Evolutionary conservation across 805 yeast species (phyloP).

Genomic region (Suhomyces vadensis): DNA sequence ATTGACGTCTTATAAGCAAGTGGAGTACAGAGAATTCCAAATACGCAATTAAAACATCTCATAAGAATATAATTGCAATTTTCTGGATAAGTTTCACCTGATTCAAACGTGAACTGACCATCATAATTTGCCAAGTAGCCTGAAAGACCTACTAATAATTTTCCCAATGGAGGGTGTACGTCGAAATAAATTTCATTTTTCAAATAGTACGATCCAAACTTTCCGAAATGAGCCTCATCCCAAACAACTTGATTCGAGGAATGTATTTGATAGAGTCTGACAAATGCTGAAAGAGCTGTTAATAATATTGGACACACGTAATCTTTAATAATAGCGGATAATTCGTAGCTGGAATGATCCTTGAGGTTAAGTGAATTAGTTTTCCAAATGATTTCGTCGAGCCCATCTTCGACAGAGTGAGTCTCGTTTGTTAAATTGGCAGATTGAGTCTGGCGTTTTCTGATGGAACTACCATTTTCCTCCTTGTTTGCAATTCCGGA

Average conservation of each 20-base stretch:
- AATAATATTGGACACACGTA: constrained; percentile 10
- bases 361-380: constrained; percentile 13
- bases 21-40: constrained; percentile 67
- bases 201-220: constrained; percentile 78
- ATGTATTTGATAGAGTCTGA: constrained; percentile 62
- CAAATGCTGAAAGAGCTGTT: constrained; percentile 21
- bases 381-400: constrained; percentile 14
- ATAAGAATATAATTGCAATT: constrained; percentile 59
- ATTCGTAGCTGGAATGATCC: constrained; percentile 5
- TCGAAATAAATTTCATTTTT: constrained; percentile 81
- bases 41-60: constrained; percentile 71
- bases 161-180: constrained; percentile 87
- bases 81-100: constrained; percentile 66
- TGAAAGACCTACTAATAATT: constrained; percentile 74
- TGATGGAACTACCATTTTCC: neutral
- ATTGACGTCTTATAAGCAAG: constrained; percentile 55
- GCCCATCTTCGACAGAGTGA: constrained; percentile 4
- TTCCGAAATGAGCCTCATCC: constrained; percentile 92
- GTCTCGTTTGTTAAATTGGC: neutral
- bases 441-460: neutral
- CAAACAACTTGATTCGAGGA: constrained; percentile 65
- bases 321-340: constrained; percentile 1
- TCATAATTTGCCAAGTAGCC: constrained; percentile 83
- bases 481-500: constrained; percentile 2
- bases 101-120: constrained; percentile 71